phyloP scores from a whole-genome alignment of 768 basidiomycete species.

The Melanogaster broomeanus region DNA sequence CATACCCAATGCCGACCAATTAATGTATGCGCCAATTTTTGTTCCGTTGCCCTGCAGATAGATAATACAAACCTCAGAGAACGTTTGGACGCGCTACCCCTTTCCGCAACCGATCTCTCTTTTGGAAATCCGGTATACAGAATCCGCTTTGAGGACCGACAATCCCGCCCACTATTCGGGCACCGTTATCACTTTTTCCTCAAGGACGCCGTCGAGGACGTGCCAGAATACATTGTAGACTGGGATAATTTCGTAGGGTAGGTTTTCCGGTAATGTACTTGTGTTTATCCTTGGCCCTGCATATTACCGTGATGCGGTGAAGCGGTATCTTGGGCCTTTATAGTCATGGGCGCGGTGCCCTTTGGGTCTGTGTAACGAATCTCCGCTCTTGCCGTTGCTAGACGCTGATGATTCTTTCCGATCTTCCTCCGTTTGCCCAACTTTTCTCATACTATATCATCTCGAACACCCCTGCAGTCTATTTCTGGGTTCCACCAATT shows the following conservation, averaged over 20 bases:
- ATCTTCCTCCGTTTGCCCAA: background rate
- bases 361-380: background rate
- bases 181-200: constrained; percentile 95
- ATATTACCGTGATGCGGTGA: background rate
- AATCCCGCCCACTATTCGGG: constrained; percentile 68
- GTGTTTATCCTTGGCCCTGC: background rate
- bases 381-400: background rate
- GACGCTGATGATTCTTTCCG: background rate
- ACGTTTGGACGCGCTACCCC: constrained; percentile 69
- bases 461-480: background rate
- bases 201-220: constrained; percentile 93
- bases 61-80: constrained; percentile 46
- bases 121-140: constrained; percentile 93
- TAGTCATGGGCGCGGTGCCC: no score
- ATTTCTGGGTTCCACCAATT: background rate
- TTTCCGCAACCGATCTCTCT: constrained; percentile 64
- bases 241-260: constrained; percentile 93
- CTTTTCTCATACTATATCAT: background rate
- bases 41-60: constrained; percentile 3
- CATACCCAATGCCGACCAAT: constrained; percentile 82
- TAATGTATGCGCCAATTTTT: constrained; percentile 63
- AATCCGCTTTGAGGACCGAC: constrained; percentile 80
- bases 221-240: constrained; percentile 95
- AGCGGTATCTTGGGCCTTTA: no score
- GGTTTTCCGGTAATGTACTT: constrained; percentile 23